Conservation (phyloP, 1,139 yeast genomes). For the Diutina ranongensis region DNA sequence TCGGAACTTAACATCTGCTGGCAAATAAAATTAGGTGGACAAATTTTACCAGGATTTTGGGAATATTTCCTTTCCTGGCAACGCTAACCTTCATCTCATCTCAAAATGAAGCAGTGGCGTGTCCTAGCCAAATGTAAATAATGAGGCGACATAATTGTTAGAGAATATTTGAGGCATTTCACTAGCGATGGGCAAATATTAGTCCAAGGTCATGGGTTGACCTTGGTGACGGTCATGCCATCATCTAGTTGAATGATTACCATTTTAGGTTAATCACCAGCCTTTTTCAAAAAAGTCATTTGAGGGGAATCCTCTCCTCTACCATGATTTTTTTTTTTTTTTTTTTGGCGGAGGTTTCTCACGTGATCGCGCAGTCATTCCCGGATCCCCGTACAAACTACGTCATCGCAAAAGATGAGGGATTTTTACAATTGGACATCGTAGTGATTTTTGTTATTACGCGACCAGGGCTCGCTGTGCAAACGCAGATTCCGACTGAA, state of each 20-base stretch:
- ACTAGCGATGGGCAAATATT: too few species aligned
- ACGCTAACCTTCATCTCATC: not conserved
- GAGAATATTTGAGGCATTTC: not conserved
- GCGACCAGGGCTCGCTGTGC: constrained; percentile 2
- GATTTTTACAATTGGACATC: constrained; percentile 3
- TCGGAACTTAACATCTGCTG: too few species aligned
- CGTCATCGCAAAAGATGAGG: constrained; percentile 2
- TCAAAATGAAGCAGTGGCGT: not conserved
- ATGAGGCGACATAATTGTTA: not conserved
- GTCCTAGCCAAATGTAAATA: not conserved
- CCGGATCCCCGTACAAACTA: not conserved
- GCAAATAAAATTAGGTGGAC: too few species aligned
- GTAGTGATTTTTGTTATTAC: not conserved
- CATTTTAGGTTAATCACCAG: not conserved
- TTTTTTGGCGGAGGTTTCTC: too few species aligned
- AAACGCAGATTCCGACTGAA: constrained; percentile 5
- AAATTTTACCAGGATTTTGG: not conserved
- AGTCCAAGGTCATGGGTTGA: too few species aligned
- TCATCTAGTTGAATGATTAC: too few species aligned
- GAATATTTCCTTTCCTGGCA: not conserved
- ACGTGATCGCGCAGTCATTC: not conserved
- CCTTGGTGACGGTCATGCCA: too few species aligned
- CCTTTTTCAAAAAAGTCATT: not conserved
- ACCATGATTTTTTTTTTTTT: too few species aligned
- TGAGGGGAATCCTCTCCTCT: too few species aligned